Evolutionary conservation across 148 eudicot species (phyloP), one percentile per base, ranked within the genome.

Genomic region (Persicaria maculosa): DNA sequence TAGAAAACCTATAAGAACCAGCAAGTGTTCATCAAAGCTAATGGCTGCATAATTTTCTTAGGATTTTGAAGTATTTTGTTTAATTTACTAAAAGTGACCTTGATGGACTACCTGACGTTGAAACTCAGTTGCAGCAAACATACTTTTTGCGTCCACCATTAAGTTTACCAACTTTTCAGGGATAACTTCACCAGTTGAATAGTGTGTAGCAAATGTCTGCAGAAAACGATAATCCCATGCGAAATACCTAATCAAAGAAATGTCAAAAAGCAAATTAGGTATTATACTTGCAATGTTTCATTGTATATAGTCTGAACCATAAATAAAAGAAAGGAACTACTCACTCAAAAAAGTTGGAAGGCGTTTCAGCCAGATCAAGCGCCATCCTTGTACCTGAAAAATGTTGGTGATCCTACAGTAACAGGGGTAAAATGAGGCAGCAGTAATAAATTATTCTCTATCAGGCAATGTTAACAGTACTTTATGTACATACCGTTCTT

Each of bases 281-380:
- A 20, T 4, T 22, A 8, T 71, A 71, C 16, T 54, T 44, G 36
- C 1, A 36, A 5, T 71, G 12, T 71, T 71, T 52, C 12, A 44
- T 17, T 45, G 54, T 68, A 15, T 20, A 75, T 6, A 17, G 15
- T 9, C 4, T 45, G 25, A 15, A 31, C 11, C 73, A 58, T 55
- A 54, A 10, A 15, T 40, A 65, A 22, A 22, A 74, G n/a, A 46
- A 47, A 16, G 57, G 25, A 20, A 36, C 6, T 74, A 88, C 98
- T 88, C 84, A 94, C 98, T 94, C 98, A 77, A 94, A 91, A 22
- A 94, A 87, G 75, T 94, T 91, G 71, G 97, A 90, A 78, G 98
- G 98, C 54, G 97, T 91, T 86, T 94, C 98, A 80, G 98, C 98
- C 64, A 94, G 83, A 86, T 94, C 98, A 79, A 91, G 89, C 78